Conservation (phyloP, 768 basidiomycete species). For the Melanogaster broomeanus region DNA sequence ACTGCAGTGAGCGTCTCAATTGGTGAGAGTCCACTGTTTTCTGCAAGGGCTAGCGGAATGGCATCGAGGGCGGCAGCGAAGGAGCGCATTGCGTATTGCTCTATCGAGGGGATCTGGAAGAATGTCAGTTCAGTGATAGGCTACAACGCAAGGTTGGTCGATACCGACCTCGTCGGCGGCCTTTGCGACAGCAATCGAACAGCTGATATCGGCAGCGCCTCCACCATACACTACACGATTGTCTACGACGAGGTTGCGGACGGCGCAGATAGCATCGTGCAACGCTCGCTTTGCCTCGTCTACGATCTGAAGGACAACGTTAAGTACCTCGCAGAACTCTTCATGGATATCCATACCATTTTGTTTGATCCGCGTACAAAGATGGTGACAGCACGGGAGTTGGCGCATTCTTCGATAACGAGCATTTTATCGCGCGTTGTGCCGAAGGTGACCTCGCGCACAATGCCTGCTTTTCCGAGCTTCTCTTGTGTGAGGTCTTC, state of each 20-base stretch:
- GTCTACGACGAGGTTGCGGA: slow-evolving; percentile 92
- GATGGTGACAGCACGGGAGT: slow-evolving; percentile 93
- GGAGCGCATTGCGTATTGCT: slow-evolving; percentile 99
- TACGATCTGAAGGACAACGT: slow-evolving; percentile 68
- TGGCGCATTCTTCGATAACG: slow-evolving; percentile 98
- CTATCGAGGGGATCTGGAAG: slow-evolving; percentile 86
- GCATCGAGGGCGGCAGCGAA: slow-evolving; percentile 94
- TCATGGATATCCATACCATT: slow-evolving; percentile 66
- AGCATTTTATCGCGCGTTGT: slow-evolving; percentile 99
- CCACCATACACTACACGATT: slow-evolving; percentile 98
- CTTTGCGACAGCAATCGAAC: slow-evolving; percentile 88
- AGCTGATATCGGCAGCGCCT: slow-evolving; percentile 96
- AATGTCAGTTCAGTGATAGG: slow-evolving; percentile 1
- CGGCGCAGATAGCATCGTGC: slow-evolving; percentile 96
- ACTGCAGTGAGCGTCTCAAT: slow-evolving; percentile 97
- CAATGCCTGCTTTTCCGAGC: slow-evolving; percentile 90
- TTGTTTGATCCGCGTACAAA: slow-evolving; percentile 98
- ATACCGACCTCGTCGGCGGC: slow-evolving; percentile 85
- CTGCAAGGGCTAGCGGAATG: slow-evolving; percentile 94
- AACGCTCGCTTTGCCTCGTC: slow-evolving; percentile 98
- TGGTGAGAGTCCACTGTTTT: slow-evolving; percentile 95
- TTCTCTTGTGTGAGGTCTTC: slow-evolving; percentile 93
- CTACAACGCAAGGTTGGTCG: neutral
- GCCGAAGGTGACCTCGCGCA: slow-evolving; percentile 93
- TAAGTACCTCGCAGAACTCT: neutral